Evolutionary conservation across 2,329 filamentous ascomycete genomes (phyloP).

Genomic region (Colletotrichum caudatum): DNA sequence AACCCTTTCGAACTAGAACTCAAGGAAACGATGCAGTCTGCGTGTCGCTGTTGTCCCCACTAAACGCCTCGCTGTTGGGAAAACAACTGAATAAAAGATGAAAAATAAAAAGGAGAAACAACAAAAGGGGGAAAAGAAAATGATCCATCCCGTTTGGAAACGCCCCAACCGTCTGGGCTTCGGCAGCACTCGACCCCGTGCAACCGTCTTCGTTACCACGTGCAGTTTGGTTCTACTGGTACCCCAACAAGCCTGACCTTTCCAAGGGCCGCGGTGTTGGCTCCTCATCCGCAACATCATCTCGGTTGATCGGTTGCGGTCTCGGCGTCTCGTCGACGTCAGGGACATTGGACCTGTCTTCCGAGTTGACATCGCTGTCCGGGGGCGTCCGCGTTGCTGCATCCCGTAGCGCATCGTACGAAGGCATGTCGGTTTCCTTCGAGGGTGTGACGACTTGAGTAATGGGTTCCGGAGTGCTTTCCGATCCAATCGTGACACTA

Average conservation of each 20-base stretch:
- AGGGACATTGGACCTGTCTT: slow-evolving; percentile 40
- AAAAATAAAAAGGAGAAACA: slow-evolving; percentile 24
- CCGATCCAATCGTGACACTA: slow-evolving; percentile 71
- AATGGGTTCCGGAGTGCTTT: slow-evolving; percentile 63
- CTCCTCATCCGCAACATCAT: slow-evolving; percentile 50
- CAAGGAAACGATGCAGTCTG: slow-evolving; percentile 42
- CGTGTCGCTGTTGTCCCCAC: slow-evolving; percentile 38
- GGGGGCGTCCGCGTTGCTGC: slow-evolving; percentile 48
- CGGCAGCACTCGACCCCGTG: slow-evolving; percentile 5
- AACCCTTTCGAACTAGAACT: slow-evolving; percentile 24
- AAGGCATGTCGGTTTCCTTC: slow-evolving; percentile 53
- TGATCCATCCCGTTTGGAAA: slow-evolving; percentile 20
- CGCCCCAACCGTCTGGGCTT: slow-evolving; percentile 1
- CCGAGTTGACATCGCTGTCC: slow-evolving; percentile 44
- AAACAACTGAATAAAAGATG: slow-evolving; percentile 36
- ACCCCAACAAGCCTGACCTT: slow-evolving; percentile 19
- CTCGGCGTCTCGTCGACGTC: slow-evolving; percentile 60
- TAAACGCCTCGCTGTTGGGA: slow-evolving; percentile 40
- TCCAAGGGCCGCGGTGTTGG: slow-evolving; percentile 55
- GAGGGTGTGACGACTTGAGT: slow-evolving; percentile 65
- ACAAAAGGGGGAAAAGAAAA: slow-evolving; percentile 13
- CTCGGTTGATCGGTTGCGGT: slow-evolving; percentile 46
- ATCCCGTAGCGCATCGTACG: slow-evolving; percentile 46
- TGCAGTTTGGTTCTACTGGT: slow-evolving; percentile 39
- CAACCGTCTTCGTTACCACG: slow-evolving; percentile 3